Conservation (phyloP, 495 filamentous ascomycete genomes). For the Umbilicaria muhlenbergii region DNA sequence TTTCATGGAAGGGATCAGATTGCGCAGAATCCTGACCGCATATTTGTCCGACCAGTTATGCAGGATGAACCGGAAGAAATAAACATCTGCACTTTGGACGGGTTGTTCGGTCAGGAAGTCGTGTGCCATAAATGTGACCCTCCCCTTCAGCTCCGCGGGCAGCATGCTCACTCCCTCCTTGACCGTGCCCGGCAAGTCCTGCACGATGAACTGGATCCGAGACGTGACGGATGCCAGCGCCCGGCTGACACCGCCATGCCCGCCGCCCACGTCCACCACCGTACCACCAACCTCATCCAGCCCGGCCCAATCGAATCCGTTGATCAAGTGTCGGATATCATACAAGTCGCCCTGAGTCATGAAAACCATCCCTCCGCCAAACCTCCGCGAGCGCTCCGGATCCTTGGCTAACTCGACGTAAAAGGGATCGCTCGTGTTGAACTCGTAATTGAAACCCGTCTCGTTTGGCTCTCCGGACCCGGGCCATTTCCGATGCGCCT, state of each 20-base stretch:
- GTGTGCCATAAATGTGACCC: constrained; percentile 28
- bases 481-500: constrained; percentile 13
- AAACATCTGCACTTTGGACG: constrained; percentile 31
- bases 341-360: constrained; percentile 34
- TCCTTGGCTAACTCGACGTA: constrained; percentile 12
- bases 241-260: constrained; percentile 32
- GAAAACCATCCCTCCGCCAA: constrained; percentile 36
- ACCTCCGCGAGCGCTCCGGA: constrained; percentile 26
- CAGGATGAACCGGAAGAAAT: constrained; percentile 41
- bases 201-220: constrained; percentile 38
- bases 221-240: constrained; percentile 30
- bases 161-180: constrained; percentile 14
- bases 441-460: constrained; percentile 9
- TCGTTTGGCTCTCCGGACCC: constrained; percentile 14
- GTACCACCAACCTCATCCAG: constrained; percentile 23
- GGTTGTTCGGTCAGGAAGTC: constrained; percentile 36
- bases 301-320: constrained; percentile 27
- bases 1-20: constrained; percentile 35
- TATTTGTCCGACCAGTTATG: constrained; percentile 46
- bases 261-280: constrained; percentile 40
- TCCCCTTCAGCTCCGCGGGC: constrained; percentile 20
- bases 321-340: constrained; percentile 27
- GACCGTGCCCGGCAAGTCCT: constrained; percentile 35
- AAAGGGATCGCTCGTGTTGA: constrained; percentile 5
- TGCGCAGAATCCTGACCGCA: constrained; percentile 31